Percentiles rank a stretch among this genome's conserved stretches.
These are phyloP conservation scores for Stentor coeruleus DNA, from an alignment of 73 alveolate genomes.

Conservation along the genomic window DNA sequence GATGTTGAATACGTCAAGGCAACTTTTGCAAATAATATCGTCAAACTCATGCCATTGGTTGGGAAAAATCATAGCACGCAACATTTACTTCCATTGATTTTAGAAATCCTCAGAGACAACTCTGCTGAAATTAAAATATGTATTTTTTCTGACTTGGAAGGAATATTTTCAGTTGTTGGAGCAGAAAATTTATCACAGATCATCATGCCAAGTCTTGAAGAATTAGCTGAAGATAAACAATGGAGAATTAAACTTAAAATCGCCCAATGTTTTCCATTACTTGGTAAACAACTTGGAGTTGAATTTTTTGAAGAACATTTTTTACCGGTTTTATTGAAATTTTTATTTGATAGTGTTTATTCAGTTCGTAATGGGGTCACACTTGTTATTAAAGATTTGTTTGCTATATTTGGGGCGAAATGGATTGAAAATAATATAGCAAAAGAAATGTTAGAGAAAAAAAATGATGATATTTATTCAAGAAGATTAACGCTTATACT, in stretches of 20 bases:
- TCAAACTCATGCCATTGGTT: slow-evolving; percentile 61
- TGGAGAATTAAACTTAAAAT: slow-evolving; percentile 80
- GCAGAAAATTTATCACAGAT: slow-evolving; percentile 56
- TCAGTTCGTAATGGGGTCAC: slow-evolving; percentile 44
- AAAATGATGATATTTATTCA: slow-evolving; percentile 36
- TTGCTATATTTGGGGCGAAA: slow-evolving; percentile 42
- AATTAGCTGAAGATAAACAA: slow-evolving; percentile 67
- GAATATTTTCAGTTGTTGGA: slow-evolving; percentile 63
- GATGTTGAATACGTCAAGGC: slow-evolving; percentile 65
- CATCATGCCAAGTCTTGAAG: slow-evolving; percentile 76
- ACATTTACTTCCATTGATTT: slow-evolving; percentile 48
- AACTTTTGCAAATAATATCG: slow-evolving; percentile 73
- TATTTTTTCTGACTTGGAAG: slow-evolving; percentile 54
- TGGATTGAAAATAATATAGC: slow-evolving; percentile 41
- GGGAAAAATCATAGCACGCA: slow-evolving; percentile 61
- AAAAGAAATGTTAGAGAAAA: slow-evolving; percentile 34
- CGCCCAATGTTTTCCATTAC: slow-evolving; percentile 69
- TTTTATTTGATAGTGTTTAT: slow-evolving; percentile 46
- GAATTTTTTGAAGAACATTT: slow-evolving; percentile 59
- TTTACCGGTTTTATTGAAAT: slow-evolving; percentile 40
- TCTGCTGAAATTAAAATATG: slow-evolving; percentile 59
- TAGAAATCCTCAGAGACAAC: slow-evolving; percentile 55
- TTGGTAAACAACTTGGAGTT: slow-evolving; percentile 76
- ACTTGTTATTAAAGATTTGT: slow-evolving; percentile 32
- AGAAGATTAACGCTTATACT: slow-evolving; percentile 46